phyloP scores from a whole-genome alignment of 495 filamentous ascomycete genomes.

The Wilcoxina mikolae region DNA sequence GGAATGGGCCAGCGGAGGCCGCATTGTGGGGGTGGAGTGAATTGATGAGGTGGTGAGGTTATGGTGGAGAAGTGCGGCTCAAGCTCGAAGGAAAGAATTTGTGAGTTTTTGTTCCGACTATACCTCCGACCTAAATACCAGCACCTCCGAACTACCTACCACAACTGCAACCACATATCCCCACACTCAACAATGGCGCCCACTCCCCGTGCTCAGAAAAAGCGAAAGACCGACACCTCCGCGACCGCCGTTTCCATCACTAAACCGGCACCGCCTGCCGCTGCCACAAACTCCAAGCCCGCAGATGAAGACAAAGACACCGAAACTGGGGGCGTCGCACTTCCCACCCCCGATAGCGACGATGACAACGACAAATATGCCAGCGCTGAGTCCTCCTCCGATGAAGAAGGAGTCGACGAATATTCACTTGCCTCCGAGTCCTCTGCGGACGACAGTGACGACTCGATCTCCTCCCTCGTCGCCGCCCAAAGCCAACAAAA shows the following conservation, averaged over 20 bases:
- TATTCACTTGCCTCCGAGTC: constrained; percentile 16
- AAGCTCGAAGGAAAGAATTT: background rate
- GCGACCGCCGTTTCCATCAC: constrained; percentile 75
- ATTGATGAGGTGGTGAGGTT: background rate
- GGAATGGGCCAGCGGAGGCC: background rate
- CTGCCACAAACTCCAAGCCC: constrained; percentile 5
- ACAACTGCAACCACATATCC: background rate
- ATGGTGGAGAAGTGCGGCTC: background rate
- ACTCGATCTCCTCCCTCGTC: background rate
- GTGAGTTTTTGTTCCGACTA: background rate
- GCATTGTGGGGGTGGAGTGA: background rate
- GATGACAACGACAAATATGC: constrained; percentile 20
- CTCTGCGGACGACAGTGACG: constrained; percentile 11
- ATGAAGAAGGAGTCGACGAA: constrained; percentile 27
- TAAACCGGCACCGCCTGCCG: constrained; percentile 35
- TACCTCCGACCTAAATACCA: background rate
- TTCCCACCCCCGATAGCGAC: constrained; percentile 29
- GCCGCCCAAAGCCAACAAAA: background rate
- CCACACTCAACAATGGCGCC: background rate
- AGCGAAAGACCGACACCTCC: background rate
- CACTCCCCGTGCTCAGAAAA: constrained; percentile 1
- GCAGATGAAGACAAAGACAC: constrained; percentile 17
- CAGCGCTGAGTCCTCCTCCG: constrained; percentile 12
- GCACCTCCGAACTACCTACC: background rate
- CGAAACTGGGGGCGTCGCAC: constrained; percentile 33